A percentile compares a stretch with the other conserved stretches of the same genome.
These are phyloP conservation scores for Pistacia atlantica DNA, from an alignment of 345 rosid species.

Conservation along the genomic window DNA sequence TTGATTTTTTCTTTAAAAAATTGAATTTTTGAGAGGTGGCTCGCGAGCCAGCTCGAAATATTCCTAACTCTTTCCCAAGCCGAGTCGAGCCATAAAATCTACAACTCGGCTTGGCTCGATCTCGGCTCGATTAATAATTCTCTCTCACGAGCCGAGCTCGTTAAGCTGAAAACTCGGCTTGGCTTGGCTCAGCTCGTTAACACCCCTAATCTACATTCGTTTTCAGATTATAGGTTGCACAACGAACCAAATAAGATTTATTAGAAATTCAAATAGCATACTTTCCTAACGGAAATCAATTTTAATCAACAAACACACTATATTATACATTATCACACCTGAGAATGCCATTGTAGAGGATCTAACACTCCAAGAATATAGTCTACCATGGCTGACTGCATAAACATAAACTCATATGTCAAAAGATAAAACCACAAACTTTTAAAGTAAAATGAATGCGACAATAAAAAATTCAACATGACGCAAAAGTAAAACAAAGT, in stretches of 20 bases:
- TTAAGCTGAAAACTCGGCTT: too few relatives aligned
- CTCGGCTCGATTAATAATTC: too few relatives aligned
- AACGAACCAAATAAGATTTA: constrained; percentile 15
- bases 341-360: constrained; percentile 79
- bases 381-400: constrained; percentile 81
- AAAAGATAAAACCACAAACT: not conserved
- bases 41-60: too few relatives aligned
- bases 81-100: too few relatives aligned
- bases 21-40: too few relatives aligned
- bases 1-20: too few relatives aligned
- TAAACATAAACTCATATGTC: constrained; percentile 6
- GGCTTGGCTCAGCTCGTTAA: too few relatives aligned
- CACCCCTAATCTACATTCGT: not conserved
- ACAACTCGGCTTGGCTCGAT: too few relatives aligned
- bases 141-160: too few relatives aligned
- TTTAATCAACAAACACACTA: not conserved
- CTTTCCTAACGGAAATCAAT: not conserved
- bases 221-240: constrained; percentile 63
- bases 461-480: not conserved
- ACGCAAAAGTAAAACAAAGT: not conserved
- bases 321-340: constrained; percentile 40
- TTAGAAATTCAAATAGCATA: not conserved
- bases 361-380: constrained; percentile 84
- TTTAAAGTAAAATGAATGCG: not conserved
- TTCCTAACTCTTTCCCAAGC: too few relatives aligned